phyloP scores from a whole-genome alignment of 768 basidiomycete genomes.

The Lactifluus pinguis region DNA sequence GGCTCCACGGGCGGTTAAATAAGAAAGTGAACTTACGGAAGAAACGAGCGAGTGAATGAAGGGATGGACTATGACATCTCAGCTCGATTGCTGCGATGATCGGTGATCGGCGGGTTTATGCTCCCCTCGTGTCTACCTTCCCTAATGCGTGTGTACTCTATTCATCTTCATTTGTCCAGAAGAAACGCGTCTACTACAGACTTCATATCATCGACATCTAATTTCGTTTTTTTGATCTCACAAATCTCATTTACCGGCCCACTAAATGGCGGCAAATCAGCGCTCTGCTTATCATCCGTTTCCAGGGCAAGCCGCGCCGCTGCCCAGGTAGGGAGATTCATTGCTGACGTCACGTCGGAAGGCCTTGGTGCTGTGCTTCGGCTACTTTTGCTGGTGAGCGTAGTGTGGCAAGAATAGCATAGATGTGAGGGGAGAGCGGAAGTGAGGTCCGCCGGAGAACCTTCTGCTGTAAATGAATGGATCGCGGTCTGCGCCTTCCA shows the following conservation, averaged over 20 bases:
- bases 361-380: slow-evolving; percentile 26
- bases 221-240: slow-evolving; percentile 25
- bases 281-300: background rate
- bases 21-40: background rate
- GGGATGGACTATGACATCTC: too few relatives aligned
- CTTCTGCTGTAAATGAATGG: slow-evolving; percentile 37
- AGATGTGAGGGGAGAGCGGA: slow-evolving; percentile 32
- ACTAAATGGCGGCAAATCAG: background rate
- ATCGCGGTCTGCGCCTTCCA: slow-evolving; percentile 75
- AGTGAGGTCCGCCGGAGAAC: background rate
- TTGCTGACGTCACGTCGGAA: background rate
- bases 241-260: slow-evolving; percentile 24
- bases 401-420: slow-evolving; percentile 58
- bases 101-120: background rate
- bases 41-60: background rate
- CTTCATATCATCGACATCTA: slow-evolving; percentile 31
- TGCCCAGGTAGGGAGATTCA: slow-evolving; percentile 21
- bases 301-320: background rate
- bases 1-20: background rate
- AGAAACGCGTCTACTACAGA: slow-evolving; percentile 32
- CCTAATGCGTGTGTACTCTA: background rate
- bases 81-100: background rate
- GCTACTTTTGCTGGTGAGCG: slow-evolving; percentile 48
- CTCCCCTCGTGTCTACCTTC: background rate
- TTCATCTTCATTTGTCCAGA: slow-evolving; percentile 22